Base-by-base conservation (phyloP, 2,329 filamentous ascomycete genomes). In the Chaetomium globosum region DNA sequence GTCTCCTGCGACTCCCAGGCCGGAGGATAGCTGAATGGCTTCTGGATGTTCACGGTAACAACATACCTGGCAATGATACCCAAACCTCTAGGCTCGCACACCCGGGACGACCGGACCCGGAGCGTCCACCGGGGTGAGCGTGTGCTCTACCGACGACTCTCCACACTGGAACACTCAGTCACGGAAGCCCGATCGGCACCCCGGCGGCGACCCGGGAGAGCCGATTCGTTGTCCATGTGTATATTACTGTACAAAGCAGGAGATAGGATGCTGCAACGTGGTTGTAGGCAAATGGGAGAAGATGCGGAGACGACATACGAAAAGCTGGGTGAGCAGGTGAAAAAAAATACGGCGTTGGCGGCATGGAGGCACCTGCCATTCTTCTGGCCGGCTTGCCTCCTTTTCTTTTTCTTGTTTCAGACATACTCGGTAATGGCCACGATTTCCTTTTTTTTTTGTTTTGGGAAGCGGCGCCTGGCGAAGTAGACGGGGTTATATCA, bases 231-330 rank as follows among this genome's bases (percentile, higher is more conserved):
- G 30, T 54, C 7, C 9, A 54, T 54, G 36, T 61, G 59, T 64
- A 64, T 54, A 59, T 16, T 55, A 64, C 43, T 64, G 61, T 63
- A 63, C 55, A 63, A 63, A 63, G 36, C 59, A 46, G 43, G 26
- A 33, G 51, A 23, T 19, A 26, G 30, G 13, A 1, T 7, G 36
- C 49, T 52, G 49, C 49, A 28, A 7, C 49, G 16, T 30, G 23
- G 23, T 52, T 52, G 49, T 6, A 28, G 16, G 39, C 39, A 28
- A 33, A 16, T 8, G 3, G 43, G 19, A 4, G 43, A n/a, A 28
- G 33, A 9, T 19, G 43, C n/a, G 21, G 43, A n/a, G n/a, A 5
- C 26, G 43, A 16, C 12, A 33, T 4, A 4, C 19, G 43, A 16
- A 28, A 33, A 26, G 4, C n/a, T 49, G 16, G 3, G 46, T 52